A percentile compares a stretch with the other conserved stretches of the same genome.
Evolutionary conservation across 805 yeast genomes (phyloP).

Genomic region (Henningerozyma blattae): DNA sequence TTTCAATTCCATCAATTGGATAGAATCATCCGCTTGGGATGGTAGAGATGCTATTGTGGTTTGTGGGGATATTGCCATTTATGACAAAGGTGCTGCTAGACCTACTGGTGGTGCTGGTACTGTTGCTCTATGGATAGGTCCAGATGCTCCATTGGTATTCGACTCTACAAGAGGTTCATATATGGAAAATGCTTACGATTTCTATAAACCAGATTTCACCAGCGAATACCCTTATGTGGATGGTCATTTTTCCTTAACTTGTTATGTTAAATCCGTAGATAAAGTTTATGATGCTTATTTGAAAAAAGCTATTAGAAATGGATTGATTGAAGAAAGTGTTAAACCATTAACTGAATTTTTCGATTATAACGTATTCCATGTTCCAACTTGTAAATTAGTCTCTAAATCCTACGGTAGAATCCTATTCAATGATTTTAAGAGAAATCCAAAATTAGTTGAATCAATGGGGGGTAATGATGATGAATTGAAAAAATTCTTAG

Average conservation of each 20-base stretch:
- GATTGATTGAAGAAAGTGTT: conserved; percentile 33
- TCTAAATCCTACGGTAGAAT: conserved; percentile 87
- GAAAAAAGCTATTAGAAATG: conserved; percentile 51
- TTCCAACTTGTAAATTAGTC: conserved; percentile 94
- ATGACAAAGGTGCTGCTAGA: conserved; percentile 95
- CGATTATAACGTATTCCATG: conserved; percentile 94
- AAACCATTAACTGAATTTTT: conserved; percentile 60
- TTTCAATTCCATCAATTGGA: conserved; percentile 89
- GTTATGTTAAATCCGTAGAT: conserved; percentile 92
- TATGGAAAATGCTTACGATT: conserved; percentile 96
- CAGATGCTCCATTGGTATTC: conserved; percentile 93
- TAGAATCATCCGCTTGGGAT: conserved; percentile 94
- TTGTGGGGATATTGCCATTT: conserved; percentile 95
- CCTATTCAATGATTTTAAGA: conserved; percentile 74
- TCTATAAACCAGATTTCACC: conserved; percentile 95
- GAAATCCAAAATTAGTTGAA: conserved; percentile 43
- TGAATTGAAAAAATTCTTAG: not conserved
- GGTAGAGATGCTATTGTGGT: conserved; percentile 97
- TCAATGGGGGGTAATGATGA: conserved; percentile 15
- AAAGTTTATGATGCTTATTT: conserved; percentile 74
- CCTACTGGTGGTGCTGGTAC: conserved; percentile 99
- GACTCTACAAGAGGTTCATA: conserved; percentile 81
- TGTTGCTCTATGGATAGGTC: conserved; percentile 89
- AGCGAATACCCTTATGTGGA: conserved; percentile 95
- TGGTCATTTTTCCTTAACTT: conserved; percentile 88